A percentile compares a stretch with the other conserved stretches of the same genome.
Evolutionary conservation across 1,139 yeast genomes (phyloP).

Genomic region (Kodamaea ohmeri): DNA sequence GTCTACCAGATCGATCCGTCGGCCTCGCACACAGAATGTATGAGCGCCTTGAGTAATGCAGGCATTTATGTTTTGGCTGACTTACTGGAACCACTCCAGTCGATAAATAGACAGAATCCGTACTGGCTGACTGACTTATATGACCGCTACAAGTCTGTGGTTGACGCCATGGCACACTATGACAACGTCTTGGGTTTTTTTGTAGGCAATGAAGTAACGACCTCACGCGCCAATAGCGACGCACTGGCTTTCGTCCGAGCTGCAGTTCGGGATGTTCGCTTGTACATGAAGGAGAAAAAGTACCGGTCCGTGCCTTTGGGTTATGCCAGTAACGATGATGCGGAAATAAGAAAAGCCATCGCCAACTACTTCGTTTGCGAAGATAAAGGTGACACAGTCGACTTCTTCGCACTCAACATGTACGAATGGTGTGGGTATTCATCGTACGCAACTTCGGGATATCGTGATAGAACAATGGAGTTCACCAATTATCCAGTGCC

Average conservation of each 20-base stretch:
- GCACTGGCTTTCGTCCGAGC: slow-evolving; percentile 64
- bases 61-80: slow-evolving; percentile 58
- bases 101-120: slow-evolving; percentile 50
- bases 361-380: slow-evolving; percentile 53
- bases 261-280: slow-evolving; percentile 55
- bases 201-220: slow-evolving; percentile 64
- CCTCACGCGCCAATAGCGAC: slow-evolving; percentile 44
- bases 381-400: slow-evolving; percentile 32
- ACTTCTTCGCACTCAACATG: slow-evolving; percentile 60
- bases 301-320: slow-evolving; percentile 60
- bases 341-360: slow-evolving; percentile 43
- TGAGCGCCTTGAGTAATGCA: slow-evolving; percentile 49
- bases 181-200: slow-evolving; percentile 54
- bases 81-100: slow-evolving; percentile 51
- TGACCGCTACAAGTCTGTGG: slow-evolving; percentile 44
- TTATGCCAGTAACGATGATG: slow-evolving; percentile 59
- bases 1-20: slow-evolving; percentile 55
- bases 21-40: slow-evolving; percentile 52
- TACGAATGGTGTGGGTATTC: slow-evolving; percentile 72
- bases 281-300: slow-evolving; percentile 39
- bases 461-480: slow-evolving; percentile 51
- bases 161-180: slow-evolving; percentile 49
- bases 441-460: slow-evolving; percentile 53
- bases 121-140: slow-evolving; percentile 42
- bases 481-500: slow-evolving; percentile 50